Base-by-base conservation (phyloP, 331 rosid genomes). In the Quercus lobata region DNA sequence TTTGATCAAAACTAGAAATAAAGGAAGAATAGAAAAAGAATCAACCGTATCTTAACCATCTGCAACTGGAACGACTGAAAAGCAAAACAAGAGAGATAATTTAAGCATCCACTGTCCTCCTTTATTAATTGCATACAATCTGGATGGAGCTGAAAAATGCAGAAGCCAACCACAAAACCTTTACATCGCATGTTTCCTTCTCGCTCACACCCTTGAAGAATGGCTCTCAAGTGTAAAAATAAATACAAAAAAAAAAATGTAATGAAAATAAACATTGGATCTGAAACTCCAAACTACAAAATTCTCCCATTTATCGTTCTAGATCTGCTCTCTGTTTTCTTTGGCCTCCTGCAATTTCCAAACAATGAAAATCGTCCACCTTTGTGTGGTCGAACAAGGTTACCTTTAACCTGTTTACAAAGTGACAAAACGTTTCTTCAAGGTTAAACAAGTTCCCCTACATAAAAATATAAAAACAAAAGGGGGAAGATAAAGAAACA, bases 281-380 rank as follows among this genome's bases (percentile, higher is more conserved):
- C 83, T 21, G 37, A 75, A 29, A 75, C 75, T 52, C 78, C 73
- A 74, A 76, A 25, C 35, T 57, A 35, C 60, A 63, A 6, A 72
- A 18, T 70, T 75, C 72, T 27, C 69, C 32, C 18, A 15, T 19
- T 86, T 80, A 85, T 83, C 87, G 55, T 86, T 79, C 81, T 82
- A 9, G 79, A 52, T 54, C 79, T 77, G 70, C 84, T 70, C 62
- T 85, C 91, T 21, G 76, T 84, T 73, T 79, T 95, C 90, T 78
- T 87, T 3, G 89, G 66, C 87, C 88, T 91, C 57, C 88, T 92
- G 77, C 97, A 96, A 78, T 89, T 96, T 54, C 99, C 90, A 69
- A 93, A 91, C 90, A 96, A 83, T 4, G 89, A 62, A 80, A 85
- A 83, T 61, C 80, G 79, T 76, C 94, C 90, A 41, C 75, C 87